phyloP scores from a whole-genome alignment of 257 asterid species.

The Nicotiana obtusifolia region DNA sequence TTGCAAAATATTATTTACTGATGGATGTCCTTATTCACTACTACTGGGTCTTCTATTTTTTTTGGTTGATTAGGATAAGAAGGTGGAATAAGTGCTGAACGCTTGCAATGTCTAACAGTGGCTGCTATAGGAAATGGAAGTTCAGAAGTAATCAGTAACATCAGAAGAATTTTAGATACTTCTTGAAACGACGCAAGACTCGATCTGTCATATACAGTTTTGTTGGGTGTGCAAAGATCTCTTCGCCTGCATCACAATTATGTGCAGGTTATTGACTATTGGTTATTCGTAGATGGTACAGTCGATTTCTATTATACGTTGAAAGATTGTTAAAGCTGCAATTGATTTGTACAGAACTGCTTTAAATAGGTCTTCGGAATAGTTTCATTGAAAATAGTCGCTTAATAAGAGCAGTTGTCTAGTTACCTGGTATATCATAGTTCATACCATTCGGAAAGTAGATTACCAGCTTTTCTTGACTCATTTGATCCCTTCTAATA shows the following conservation, averaged over 20 bases:
- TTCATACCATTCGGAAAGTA: background rate
- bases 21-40: background rate
- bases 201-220: background rate
- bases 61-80: background rate
- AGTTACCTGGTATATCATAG: background rate
- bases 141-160: background rate
- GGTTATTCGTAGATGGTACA: background rate
- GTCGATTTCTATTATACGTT: background rate
- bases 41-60: background rate
- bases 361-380: conserved; percentile 12
- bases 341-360: conserved; percentile 35
- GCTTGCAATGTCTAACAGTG: background rate
- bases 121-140: background rate
- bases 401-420: background rate
- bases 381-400: background rate
- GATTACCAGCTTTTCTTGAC: background rate
- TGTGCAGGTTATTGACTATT: background rate
- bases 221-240: conserved; percentile 6
- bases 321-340: conserved; percentile 7
- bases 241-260: background rate
- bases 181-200: background rate
- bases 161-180: background rate
- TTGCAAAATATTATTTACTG: background rate
- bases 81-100: background rate
- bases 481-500: too few relatives aligned